Conservation (phyloP, 2,329 filamentous ascomycete species). For the Sclerotinia borealis region DNA sequence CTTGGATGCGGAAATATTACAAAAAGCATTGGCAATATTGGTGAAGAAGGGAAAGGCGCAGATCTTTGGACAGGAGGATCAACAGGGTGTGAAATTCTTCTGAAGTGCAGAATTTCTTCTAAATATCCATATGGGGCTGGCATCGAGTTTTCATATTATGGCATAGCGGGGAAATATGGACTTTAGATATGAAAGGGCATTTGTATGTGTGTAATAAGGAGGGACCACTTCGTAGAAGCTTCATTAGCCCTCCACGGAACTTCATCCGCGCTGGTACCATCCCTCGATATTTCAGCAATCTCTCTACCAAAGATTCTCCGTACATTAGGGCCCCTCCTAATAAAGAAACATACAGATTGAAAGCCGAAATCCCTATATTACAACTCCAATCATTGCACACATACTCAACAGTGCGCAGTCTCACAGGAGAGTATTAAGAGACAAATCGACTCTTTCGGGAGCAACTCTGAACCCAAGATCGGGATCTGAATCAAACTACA, state of each 20-base stretch:
- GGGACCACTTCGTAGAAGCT: not conserved
- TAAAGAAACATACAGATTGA: not conserved
- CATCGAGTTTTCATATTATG: not conserved
- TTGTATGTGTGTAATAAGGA: not conserved
- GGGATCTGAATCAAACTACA: not conserved
- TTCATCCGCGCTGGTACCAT: not conserved
- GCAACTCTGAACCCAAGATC: not conserved
- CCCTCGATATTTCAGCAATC: not conserved
- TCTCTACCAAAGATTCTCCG: not conserved
- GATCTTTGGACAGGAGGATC: constrained; percentile 84
- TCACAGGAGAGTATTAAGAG: not conserved
- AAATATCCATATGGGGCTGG: not conserved
- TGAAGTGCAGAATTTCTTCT: constrained; percentile 34
- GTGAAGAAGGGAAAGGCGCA: constrained; percentile 91
- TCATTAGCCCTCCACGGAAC: not conserved
- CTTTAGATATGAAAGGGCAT: not conserved
- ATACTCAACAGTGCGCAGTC: not conserved
- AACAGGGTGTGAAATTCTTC: constrained; percentile 94
- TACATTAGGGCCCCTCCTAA: not conserved
- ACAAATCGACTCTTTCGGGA: not conserved
- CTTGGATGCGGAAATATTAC: constrained; percentile 78
- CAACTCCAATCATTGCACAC: not conserved
- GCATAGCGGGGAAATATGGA: not conserved
- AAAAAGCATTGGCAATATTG: constrained; percentile 70
- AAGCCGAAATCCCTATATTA: not conserved